Conservation (phyloP, 176 grass and related monocot genomes). For the Echinochloa phyllopogon region DNA sequence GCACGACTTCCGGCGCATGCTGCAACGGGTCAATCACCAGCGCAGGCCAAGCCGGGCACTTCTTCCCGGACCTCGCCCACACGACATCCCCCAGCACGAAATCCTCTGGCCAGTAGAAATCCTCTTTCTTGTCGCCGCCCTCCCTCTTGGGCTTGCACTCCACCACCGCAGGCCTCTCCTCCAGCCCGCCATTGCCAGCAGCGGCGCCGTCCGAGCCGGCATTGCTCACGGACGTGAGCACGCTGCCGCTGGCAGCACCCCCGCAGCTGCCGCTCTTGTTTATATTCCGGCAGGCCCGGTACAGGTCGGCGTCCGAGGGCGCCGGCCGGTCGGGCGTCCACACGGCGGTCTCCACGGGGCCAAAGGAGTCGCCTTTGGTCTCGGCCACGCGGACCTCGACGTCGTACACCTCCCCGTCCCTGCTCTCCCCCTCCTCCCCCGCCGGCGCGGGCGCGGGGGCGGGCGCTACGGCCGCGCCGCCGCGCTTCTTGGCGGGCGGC, state of each 20-base stretch:
- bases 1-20: conserved; percentile 71
- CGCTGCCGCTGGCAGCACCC: conserved; percentile 31
- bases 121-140: conserved; percentile 46
- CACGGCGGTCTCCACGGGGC: conserved; percentile 23
- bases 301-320: conserved; percentile 37
- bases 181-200: neutral
- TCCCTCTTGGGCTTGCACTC: conserved; percentile 60
- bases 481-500: conserved; percentile 34
- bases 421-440: neutral
- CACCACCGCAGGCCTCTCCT: conserved; percentile 17
- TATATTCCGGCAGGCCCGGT: conserved; percentile 54
- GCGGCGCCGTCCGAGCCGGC: conserved; percentile 1
- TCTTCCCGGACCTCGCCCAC: conserved; percentile 83
- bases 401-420: conserved; percentile 37
- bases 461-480: neutral
- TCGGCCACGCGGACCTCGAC: conserved; percentile 35
- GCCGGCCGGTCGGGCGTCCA: conserved; percentile 12
- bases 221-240: conserved; percentile 57
- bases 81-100: conserved; percentile 81
- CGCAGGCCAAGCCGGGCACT: conserved; percentile 76
- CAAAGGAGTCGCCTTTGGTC: conserved; percentile 43
- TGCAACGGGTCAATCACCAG: conserved; percentile 77
- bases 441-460: neutral
- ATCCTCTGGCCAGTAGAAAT: conserved; percentile 64
- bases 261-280: conserved; percentile 38